phyloP scores from a whole-genome alignment of 495 filamentous ascomycete species.

The Aspergillus kassunensis region DNA sequence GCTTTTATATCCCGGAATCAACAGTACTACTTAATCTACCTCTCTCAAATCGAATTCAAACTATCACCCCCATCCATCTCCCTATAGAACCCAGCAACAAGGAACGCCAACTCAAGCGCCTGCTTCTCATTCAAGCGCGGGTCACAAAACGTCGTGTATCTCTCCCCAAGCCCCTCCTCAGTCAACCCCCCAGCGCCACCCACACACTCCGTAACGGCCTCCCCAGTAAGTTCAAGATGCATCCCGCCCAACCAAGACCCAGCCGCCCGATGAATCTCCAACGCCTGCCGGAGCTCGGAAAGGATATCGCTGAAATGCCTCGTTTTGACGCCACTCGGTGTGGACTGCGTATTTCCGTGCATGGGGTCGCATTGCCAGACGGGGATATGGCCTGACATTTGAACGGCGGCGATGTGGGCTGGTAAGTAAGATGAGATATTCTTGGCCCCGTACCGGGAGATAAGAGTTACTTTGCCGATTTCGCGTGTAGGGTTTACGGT shows the following conservation, averaged over 20 bases:
- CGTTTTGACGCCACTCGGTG: slow-evolving; percentile 74
- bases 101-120: slow-evolving; percentile 88
- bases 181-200: slow-evolving; percentile 84
- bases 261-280: slow-evolving; percentile 77
- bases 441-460: slow-evolving; percentile 84
- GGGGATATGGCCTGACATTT: slow-evolving; percentile 65
- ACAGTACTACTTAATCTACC: too few relatives aligned
- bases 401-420: slow-evolving; percentile 80
- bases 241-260: slow-evolving; percentile 87
- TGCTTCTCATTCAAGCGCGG: slow-evolving; percentile 96
- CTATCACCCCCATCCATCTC: slow-evolving; percentile 31
- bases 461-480: slow-evolving; percentile 88
- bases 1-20: too few relatives aligned
- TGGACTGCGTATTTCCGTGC: slow-evolving; percentile 74
- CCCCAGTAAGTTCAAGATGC: slow-evolving; percentile 91
- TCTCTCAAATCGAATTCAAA: slow-evolving; percentile 14
- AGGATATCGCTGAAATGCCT: slow-evolving; percentile 83
- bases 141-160: slow-evolving; percentile 95
- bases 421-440: slow-evolving; percentile 70
- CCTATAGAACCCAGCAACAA: slow-evolving; percentile 82
- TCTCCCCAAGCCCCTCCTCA: slow-evolving; percentile 79
- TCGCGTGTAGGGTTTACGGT: slow-evolving; percentile 79
- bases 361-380: slow-evolving; percentile 99
- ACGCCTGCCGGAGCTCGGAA: slow-evolving; percentile 71
- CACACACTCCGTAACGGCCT: slow-evolving; percentile 93